These are phyloP conservation scores for Fusarium concolor DNA, from an alignment of 2,329 filamentous ascomycete genomes.

Conservation along the genomic window DNA sequence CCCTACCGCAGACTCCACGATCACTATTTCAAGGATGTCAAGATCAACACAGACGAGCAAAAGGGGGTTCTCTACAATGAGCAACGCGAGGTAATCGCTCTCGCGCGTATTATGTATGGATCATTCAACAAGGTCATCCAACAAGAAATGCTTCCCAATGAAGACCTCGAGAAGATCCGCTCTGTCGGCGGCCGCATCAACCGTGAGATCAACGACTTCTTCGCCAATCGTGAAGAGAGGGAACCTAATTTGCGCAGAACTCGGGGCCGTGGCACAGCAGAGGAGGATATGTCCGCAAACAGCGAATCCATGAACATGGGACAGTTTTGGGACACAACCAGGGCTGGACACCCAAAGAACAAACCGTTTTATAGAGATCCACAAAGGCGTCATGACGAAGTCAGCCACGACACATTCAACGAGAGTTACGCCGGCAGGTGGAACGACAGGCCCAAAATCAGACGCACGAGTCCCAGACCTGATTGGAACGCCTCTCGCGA, in stretches of 20 bases:
- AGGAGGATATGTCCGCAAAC: slow-evolving; percentile 39
- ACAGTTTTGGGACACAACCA: slow-evolving; percentile 52
- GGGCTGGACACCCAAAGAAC: slow-evolving; percentile 17
- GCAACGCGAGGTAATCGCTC: slow-evolving; percentile 57
- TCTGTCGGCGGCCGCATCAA: slow-evolving; percentile 52
- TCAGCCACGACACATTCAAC: neutral
- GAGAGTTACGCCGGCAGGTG: neutral
- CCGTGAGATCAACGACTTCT: slow-evolving; percentile 53
- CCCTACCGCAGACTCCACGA: slow-evolving; percentile 58
- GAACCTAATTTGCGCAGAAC: slow-evolving; percentile 49
- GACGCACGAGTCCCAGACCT: no score
- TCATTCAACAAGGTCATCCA: slow-evolving; percentile 58
- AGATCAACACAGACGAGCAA: slow-evolving; percentile 42
- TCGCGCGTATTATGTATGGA: slow-evolving; percentile 60
- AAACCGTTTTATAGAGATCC: neutral
- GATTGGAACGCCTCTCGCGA: neutral
- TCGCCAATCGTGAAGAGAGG: slow-evolving; percentile 48
- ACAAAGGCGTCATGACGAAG: neutral
- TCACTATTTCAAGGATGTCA: slow-evolving; percentile 49
- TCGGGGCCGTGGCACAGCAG: slow-evolving; percentile 30
- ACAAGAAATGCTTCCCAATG: slow-evolving; percentile 54
- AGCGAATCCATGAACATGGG: slow-evolving; percentile 31
- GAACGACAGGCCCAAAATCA: neutral
- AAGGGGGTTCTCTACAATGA: slow-evolving; percentile 49
- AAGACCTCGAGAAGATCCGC: slow-evolving; percentile 51